Evolutionary conservation across 768 basidiomycete species (phyloP).

Genomic region (Myochromella boudieri): DNA sequence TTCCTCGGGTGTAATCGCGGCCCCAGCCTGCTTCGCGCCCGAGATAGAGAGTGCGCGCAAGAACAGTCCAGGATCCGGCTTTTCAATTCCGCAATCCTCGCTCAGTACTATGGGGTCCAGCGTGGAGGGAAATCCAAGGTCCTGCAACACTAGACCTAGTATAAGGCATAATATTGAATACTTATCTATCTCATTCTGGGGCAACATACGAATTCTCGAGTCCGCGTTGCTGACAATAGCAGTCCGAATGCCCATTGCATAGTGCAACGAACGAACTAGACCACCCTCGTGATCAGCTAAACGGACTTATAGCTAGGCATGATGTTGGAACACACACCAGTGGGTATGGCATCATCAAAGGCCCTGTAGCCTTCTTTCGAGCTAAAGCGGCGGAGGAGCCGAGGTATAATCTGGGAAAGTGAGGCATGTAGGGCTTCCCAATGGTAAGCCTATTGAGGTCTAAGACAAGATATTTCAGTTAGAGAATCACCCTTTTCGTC

Average conservation of each 20-base stretch:
- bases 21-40: slow-evolving; percentile 15
- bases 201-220: slow-evolving; percentile 44
- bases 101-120: slow-evolving; percentile 65
- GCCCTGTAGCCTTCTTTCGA: slow-evolving; percentile 67
- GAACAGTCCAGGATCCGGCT: slow-evolving; percentile 65
- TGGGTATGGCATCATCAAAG: slow-evolving; percentile 49
- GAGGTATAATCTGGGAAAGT: slow-evolving; percentile 55
- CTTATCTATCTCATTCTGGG: neutral
- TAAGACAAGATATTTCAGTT: neutral
- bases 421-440: slow-evolving; percentile 51
- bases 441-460: neutral
- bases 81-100: slow-evolving; percentile 68
- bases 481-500: slow-evolving; percentile 46
- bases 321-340: slow-evolving; percentile 36
- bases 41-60: slow-evolving; percentile 38
- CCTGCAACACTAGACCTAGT: slow-evolving; percentile 56
- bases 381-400: slow-evolving; percentile 67
- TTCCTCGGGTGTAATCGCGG: slow-evolving; percentile 35
- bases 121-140: slow-evolving; percentile 51
- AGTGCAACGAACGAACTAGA: slow-evolving; percentile 46
- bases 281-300: neutral
- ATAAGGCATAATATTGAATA: too few species aligned
- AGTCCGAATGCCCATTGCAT: slow-evolving; percentile 42
- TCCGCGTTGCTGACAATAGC: slow-evolving; percentile 76
- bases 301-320: neutral